Base-by-base conservation (phyloP, 1,284 basidiomycete species). In the Moesziomyces antarcticus region DNA sequence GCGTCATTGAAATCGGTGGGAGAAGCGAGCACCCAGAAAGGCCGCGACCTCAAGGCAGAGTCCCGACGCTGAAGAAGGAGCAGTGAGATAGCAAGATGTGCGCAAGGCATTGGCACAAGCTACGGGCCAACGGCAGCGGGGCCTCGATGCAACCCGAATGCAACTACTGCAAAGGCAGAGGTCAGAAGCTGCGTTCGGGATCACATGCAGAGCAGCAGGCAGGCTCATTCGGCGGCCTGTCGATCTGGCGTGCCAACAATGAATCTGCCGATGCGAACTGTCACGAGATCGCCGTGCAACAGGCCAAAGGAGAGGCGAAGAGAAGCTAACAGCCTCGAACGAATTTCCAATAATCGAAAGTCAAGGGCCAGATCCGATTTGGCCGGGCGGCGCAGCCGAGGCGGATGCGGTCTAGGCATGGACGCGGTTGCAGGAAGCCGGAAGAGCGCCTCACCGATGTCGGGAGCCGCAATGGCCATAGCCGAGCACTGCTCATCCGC, bases 381-480 rank as follows among this genome's bases (percentile, higher is more conserved):
- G 37, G 37, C 37, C 37, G 37, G 37, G 37, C 37, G 37, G 37
- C 16, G 16, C 16, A 40, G 37, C 37, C 37, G 37, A 40, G 37
- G 37, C 18, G 16, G 7, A 7, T 7, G 37, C 6, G 37, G 37
- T 40, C 37, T 40, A 40, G 37, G 37, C 37, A 18, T 18, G 37
- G 37, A 18, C 16, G 37, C 18, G 37, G 37, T 6, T 40, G 18
- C 13, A 16, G 37, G 6, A 13, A 40, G 16, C 37, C 37, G 37
- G 37, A 40, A 40, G 37, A 3, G 16, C 37, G 37, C 37, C 37
- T 40, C 37, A 18, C 18, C 5, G 16, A 33, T 40, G 37, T 57
- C 51, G 55, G 65, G 65, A 68, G 65, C 65, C 65, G 65, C 65
- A 33, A 21, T 5, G 46, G 27, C 53, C 18, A 49, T 51, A 60